These are phyloP conservation scores for Teratosphaeria viscida DNA, from an alignment of 2,329 filamentous ascomycete genomes.

Conservation along the genomic window DNA sequence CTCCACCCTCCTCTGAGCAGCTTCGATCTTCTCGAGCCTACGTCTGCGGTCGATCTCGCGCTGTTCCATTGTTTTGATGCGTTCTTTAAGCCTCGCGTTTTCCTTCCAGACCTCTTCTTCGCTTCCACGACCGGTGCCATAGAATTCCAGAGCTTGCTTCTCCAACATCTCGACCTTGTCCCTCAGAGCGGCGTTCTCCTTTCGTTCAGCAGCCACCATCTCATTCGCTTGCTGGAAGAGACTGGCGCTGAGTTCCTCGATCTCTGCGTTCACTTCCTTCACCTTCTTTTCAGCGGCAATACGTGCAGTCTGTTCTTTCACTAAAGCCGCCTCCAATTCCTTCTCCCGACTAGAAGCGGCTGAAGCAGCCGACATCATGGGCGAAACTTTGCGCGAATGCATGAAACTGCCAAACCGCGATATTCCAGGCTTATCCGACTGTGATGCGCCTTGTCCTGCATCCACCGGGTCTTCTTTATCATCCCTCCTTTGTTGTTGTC, in stretches of 20 bases:
- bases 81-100: slow-evolving; percentile 59
- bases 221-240: slow-evolving; percentile 78
- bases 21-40: slow-evolving; percentile 60
- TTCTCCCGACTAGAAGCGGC: slow-evolving; percentile 24
- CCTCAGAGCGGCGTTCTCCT: slow-evolving; percentile 60
- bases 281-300: slow-evolving; percentile 59
- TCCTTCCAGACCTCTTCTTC: slow-evolving; percentile 48
- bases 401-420: slow-evolving; percentile 36
- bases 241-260: slow-evolving; percentile 66
- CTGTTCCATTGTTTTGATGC: slow-evolving; percentile 57
- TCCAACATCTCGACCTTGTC: slow-evolving; percentile 60
- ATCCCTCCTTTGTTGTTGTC: slow-evolving; percentile 14
- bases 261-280: slow-evolving; percentile 56
- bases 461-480: slow-evolving; percentile 9
- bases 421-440: slow-evolving; percentile 16
- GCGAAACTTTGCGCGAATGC: slow-evolving; percentile 27
- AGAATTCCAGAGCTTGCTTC: slow-evolving; percentile 39
- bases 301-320: slow-evolving; percentile 56
- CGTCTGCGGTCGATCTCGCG: slow-evolving; percentile 60
- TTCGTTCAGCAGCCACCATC: slow-evolving; percentile 71
- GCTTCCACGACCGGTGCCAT: slow-evolving; percentile 51
- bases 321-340: slow-evolving; percentile 52
- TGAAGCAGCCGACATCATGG: slow-evolving; percentile 17
- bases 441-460: slow-evolving; percentile 16
- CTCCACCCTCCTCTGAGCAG: slow-evolving; percentile 61